Percentiles rank a stretch among this genome's conserved stretches.
These are phyloP conservation scores for Neonectria hederae DNA, from an alignment of 2,329 filamentous ascomycete genomes.

Conservation along the genomic window DNA sequence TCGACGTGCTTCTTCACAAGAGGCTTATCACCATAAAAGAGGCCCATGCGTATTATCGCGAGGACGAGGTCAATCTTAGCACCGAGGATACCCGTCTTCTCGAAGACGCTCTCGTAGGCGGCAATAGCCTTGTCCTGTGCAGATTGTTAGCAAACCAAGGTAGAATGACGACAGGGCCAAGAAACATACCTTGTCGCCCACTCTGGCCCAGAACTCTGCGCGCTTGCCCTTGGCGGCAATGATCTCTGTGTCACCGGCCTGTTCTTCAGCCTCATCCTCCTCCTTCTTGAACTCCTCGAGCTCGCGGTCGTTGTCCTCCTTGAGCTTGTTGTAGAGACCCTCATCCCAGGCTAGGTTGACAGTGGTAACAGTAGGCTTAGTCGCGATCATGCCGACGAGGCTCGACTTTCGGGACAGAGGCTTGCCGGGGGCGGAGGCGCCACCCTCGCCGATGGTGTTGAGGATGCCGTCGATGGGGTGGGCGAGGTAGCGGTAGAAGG, in stretches of 20 bases:
- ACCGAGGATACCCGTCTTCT: constrained; percentile 96
- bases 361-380: constrained; percentile 69
- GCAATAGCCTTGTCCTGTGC: constrained; percentile 89
- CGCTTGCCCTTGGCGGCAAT: constrained; percentile 92
- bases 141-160: constrained; percentile 26
- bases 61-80: constrained; percentile 98
- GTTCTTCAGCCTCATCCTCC: constrained; percentile 93
- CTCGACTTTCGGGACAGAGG: constrained; percentile 74
- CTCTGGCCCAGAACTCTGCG: constrained; percentile 94
- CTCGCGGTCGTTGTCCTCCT: constrained; percentile 81
- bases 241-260: constrained; percentile 95
- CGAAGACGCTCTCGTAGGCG: constrained; percentile 90
- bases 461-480: constrained; percentile 85
- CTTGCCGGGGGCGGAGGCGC: constrained; percentile 61
- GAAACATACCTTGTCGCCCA: constrained; percentile 86
- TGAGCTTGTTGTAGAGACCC: constrained; percentile 79
- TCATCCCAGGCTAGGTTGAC: constrained; percentile 91
- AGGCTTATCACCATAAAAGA: constrained; percentile 95
- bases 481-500: constrained; percentile 84
- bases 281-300: constrained; percentile 82
- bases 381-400: constrained; percentile 78
- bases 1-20: constrained; percentile 95
- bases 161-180: neutral
- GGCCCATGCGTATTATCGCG: constrained; percentile 91
- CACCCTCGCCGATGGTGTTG: constrained; percentile 76